phyloP scores from a whole-genome alignment of 192 early-diverging fungal genomes.

The Podila clonocystis region DNA sequence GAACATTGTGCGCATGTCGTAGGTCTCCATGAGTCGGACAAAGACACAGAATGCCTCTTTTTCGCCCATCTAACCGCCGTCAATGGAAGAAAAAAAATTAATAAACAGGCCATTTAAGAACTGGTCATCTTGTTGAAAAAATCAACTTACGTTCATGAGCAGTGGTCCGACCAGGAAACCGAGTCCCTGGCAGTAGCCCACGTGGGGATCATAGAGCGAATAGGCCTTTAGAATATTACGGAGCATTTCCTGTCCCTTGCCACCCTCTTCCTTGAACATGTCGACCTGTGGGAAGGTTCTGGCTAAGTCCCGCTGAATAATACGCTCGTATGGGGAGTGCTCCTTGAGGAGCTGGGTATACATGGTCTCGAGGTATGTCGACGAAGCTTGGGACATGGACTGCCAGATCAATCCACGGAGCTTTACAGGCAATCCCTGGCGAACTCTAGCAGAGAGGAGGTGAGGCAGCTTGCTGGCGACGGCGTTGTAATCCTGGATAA shows the following conservation, averaged over 20 bases:
- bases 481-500: slow-evolving; percentile 81
- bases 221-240: slow-evolving; percentile 94
- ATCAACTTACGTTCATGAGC: slow-evolving; percentile 82
- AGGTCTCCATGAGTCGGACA: slow-evolving; percentile 94
- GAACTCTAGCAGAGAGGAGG: slow-evolving; percentile 75
- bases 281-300: slow-evolving; percentile 92
- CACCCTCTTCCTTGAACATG: slow-evolving; percentile 84
- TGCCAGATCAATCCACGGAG: slow-evolving; percentile 94
- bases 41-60: slow-evolving; percentile 94
- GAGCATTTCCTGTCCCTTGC: slow-evolving; percentile 88
- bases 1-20: slow-evolving; percentile 92
- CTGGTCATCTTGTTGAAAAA: not conserved
- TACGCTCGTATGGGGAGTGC: slow-evolving; percentile 83
- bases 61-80: slow-evolving; percentile 81
- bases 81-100: not conserved
- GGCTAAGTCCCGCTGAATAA: slow-evolving; percentile 92
- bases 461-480: slow-evolving; percentile 75
- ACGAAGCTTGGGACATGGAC: slow-evolving; percentile 86
- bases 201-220: slow-evolving; percentile 90
- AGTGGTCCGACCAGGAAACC: slow-evolving; percentile 94
- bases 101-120: no score
- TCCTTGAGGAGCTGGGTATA: slow-evolving; percentile 83
- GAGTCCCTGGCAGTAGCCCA: slow-evolving; percentile 99
- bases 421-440: slow-evolving; percentile 81
- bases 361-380: slow-evolving; percentile 80